Base-by-base conservation (phyloP, 1,139 yeast genomes). In the Candida pseudoviswanathii region DNA sequence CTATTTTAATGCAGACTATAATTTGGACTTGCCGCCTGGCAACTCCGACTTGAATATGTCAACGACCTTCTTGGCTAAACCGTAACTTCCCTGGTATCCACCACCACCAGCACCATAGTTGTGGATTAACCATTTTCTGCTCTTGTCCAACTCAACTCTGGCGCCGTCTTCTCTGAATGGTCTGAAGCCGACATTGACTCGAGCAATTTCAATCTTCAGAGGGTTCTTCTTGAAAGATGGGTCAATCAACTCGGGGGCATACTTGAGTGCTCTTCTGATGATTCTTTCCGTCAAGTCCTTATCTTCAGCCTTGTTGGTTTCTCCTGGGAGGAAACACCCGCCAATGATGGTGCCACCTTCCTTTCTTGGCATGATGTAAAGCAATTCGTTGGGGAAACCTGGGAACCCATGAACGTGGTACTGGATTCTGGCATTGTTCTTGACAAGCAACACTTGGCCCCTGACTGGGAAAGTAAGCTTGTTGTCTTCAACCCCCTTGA, bases 261-360 rank as follows among this genome's bases (percentile, higher is more conserved):
- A 75, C 47, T 63, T 62, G n/a, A 59, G 53, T 2, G 84, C 82
- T 44, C 79, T 59, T 7, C 56, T 63, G 4, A 73, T 49, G 5
- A 78, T 69, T 43, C 84, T 62, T 39, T 68, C 51, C 1, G 76
- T 70, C 54, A 77, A 63, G 25, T 56, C 73, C 2, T 56, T 54
- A 52, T 77, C 79, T 47, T 67, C 75, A 1, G 56, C 54, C 1
- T 58, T 56, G 22, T 60, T 56, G 41, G 59, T 59, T 37, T 62
- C 63, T 32, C 66, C 55, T 1, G 54, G 56, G 16, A 63, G 56
- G 54, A 75, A 73, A 53, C 80, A 73, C 0, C 84, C 85, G 1
- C 84, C 85, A 45, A 80, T 70, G 29, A 79, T 74, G 24, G 76
- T 65, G 2, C 83, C 84, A 10, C 84, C 84, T 59, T 80, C 84